phyloP scores from a whole-genome alignment of 805 yeast genomes.

The Phaffomyces opuntiae region DNA sequence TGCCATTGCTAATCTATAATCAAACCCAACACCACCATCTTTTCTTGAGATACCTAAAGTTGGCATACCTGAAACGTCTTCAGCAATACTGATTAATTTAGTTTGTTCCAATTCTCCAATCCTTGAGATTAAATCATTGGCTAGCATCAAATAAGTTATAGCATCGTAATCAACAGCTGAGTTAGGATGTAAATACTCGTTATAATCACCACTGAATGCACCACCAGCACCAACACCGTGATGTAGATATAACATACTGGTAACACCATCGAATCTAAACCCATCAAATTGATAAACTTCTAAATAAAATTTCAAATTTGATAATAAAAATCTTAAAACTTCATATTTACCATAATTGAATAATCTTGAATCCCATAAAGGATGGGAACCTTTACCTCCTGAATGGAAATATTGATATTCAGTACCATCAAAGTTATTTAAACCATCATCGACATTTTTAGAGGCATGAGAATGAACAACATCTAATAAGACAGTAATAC shows the following conservation, averaged over 20 bases:
- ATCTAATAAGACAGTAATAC: conserved; percentile 80
- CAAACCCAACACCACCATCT: conserved; percentile 87
- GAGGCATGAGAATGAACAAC: conserved; percentile 96
- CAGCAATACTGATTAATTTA: conserved; percentile 76
- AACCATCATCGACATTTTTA: conserved; percentile 88
- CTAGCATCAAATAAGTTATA: conserved; percentile 77
- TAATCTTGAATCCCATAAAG: conserved; percentile 92
- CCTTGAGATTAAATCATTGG: conserved; percentile 68
- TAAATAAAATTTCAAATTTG: conserved; percentile 77
- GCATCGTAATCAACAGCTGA: conserved; percentile 84
- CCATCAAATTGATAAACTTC: conserved; percentile 90
- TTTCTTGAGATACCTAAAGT: conserved; percentile 72
- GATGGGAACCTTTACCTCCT: conserved; percentile 85
- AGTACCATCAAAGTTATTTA: conserved; percentile 90
- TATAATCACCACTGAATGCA: conserved; percentile 87
- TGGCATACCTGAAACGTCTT: conserved; percentile 97
- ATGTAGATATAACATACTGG: conserved; percentile 84
- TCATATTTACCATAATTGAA: conserved; percentile 91
- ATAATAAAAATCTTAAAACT: conserved; percentile 76
- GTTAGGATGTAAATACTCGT: conserved; percentile 76
- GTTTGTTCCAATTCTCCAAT: conserved; percentile 37
- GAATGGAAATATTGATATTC: conserved; percentile 93
- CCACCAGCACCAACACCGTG: conserved; percentile 84
- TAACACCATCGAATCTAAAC: conserved; percentile 94
- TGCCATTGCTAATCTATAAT: conserved; percentile 93